Evolutionary conservation across 2,329 filamentous ascomycete genomes (phyloP).

Genomic region (Dactylellina leptospora): DNA sequence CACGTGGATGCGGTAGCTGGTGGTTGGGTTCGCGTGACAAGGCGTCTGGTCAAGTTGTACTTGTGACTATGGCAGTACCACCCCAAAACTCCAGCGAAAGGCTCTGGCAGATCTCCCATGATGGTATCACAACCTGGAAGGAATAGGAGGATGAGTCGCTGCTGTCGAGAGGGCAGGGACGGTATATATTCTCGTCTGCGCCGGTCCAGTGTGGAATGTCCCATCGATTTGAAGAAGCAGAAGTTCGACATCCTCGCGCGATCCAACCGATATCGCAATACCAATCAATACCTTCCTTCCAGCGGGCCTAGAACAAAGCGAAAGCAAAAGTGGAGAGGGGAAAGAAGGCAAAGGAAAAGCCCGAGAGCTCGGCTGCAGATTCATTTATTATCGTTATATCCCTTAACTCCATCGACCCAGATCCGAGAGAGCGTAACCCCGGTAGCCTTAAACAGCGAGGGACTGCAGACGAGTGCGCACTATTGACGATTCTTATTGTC

Average conservation of each 20-base stretch:
- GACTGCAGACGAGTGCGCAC: no score
- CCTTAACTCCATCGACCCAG: constrained; percentile 47
- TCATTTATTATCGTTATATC: constrained; percentile 32
- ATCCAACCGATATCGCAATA: neutral
- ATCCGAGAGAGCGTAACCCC: no score
- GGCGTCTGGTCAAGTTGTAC: constrained; percentile 5
- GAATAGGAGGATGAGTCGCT: constrained; percentile 4
- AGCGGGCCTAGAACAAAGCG: neutral
- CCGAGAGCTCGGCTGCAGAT: no score
- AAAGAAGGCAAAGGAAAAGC: neutral
- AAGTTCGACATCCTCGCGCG: no score
- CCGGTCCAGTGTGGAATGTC: neutral
- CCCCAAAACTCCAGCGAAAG: constrained; percentile 1
- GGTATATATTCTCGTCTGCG: neutral
- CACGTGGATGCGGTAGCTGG: constrained; percentile 18
- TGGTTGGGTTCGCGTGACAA: constrained; percentile 36
- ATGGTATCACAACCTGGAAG: constrained; percentile 40
- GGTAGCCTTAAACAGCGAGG: no score
- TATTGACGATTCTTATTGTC: no score
- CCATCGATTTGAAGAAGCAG: no score
- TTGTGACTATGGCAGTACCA: constrained; percentile 31
- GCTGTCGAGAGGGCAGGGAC: neutral
- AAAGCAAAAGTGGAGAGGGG: neutral
- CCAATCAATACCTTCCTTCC: no score
- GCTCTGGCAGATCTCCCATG: constrained; percentile 26